Evolutionary conservation across 2,329 filamentous ascomycete species (phyloP).

Genomic region (Epichloe amarillans): DNA sequence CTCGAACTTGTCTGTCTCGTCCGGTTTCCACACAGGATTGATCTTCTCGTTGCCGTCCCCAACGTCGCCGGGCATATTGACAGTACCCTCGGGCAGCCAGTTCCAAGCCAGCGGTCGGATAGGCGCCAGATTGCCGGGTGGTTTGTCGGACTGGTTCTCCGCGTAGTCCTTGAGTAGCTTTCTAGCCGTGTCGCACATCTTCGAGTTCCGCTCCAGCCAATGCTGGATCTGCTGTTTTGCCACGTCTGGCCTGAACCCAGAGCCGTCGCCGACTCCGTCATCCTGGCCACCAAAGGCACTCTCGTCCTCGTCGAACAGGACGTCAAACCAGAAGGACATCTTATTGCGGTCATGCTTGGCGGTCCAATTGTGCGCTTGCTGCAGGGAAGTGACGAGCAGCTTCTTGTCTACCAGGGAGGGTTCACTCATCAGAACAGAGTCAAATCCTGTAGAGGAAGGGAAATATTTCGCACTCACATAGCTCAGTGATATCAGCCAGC

Average conservation of each 20-base stretch:
- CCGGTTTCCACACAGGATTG: conserved; percentile 35
- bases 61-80: conserved; percentile 17
- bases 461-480: conserved; percentile 32
- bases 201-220: conserved; percentile 49
- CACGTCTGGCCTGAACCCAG: conserved; percentile 39
- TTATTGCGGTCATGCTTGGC: conserved; percentile 57
- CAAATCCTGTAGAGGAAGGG: not conserved
- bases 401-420: conserved; percentile 43
- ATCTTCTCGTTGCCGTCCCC: conserved; percentile 29
- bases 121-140: conserved; percentile 35
- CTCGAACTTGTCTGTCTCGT: conserved; percentile 42
- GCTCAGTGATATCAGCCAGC: conserved; percentile 48
- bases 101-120: conserved; percentile 42
- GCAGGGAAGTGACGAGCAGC: conserved; percentile 49
- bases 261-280: conserved; percentile 37
- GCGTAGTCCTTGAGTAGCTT: conserved; percentile 42
- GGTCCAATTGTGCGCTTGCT: conserved; percentile 57
- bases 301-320: conserved; percentile 48
- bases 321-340: conserved; percentile 55
- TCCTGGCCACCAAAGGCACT: conserved; percentile 33
- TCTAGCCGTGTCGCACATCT: conserved; percentile 42
- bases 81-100: conserved; percentile 32
- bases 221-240: conserved; percentile 48
- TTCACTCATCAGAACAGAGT: conserved; percentile 3
- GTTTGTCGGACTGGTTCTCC: conserved; percentile 32